Evolutionary conservation across 805 yeast species (phyloP), one percentile per base, ranked within the genome.

Genomic region (Tetrapisispora phaffii): DNA sequence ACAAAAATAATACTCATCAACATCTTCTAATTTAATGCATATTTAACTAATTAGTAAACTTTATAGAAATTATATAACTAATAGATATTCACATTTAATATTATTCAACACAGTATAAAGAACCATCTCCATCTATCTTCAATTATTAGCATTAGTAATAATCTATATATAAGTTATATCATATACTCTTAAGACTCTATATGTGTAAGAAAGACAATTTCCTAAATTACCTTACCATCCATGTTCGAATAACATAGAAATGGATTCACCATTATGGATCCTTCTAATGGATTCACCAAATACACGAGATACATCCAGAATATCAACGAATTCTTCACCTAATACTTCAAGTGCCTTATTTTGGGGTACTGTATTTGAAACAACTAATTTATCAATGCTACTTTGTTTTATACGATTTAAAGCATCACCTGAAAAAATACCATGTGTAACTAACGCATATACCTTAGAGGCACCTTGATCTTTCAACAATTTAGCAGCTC

Each of bases 241-340:
- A 54, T 85, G 89, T 56, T 88, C 96, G 67, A 89, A 93, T 49
- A 93, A 71, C 85, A 87, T 83, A 17, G 95, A 82, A 16, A 93
- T 95, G 15, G 90, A 80, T 69, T 93, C 99, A 53, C 99, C 99
- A 55, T 93, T 93, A 65, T 93, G 95, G 42, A 93, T 90, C 63
- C 99, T 75, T 62, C 99, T 75, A 38, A 93, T 87, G 1, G 97
- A 90, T 66, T 93, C 99, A 16, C 94, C 96, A 55, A 93, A 83
- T 17, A 93, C 77, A 47, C 84, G 72, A 9, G 95, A 80, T 7
- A 93, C 93, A 55, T 93, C 98, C 55, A 93, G 70, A 9, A 90
- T 86, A 55, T 82, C 89, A 24, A 87, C 71, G 59, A 76, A 74
- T 42, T 74, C 76, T 22, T 50, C 45, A 12, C 85, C 86, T 16